Evolutionary conservation across 768 basidiomycete species (phyloP), one percentile per base, ranked within the genome.

Genomic region (Nidula microcarpa): DNA sequence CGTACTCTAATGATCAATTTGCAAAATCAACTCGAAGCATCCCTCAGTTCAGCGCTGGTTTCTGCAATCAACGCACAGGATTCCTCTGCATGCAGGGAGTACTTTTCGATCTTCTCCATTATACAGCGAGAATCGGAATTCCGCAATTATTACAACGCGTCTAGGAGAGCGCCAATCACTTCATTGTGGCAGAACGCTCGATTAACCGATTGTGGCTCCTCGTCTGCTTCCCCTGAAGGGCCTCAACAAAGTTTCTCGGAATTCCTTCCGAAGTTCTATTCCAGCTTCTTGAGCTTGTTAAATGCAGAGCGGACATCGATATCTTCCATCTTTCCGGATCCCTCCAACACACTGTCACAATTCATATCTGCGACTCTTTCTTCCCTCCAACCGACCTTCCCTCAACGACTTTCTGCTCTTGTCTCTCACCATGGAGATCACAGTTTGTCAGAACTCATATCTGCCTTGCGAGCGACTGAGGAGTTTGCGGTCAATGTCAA

Each of bases 111-210:
- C 48, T 99, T 98, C 67, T 82, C 81, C 52, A 83, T 89, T 60
- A 98, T 99, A 53, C 90, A 96, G 61, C 80, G 96, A 49, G 94
- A 94, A 67, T 78, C 84, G 2, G 97, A 98, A 66, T 99, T 96
- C 67, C 79, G 91, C 54, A 89, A 89, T 62, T 98, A 97, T 65
- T 99, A 98, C 73, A 91, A 93, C 68, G 91, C 91, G 10, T 87
- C 91, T 8, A 77, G 92, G 32, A 76, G 93, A 52, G 75, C 80
- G 11, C 60, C 74, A 13, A 67, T 96, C 11, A 74, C 91, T 41
- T 71, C 81, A 13, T 61, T 78, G 53, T 98, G 96, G 96, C 78
- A 83, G 58, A 72, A 72, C 30, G 80, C 80, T 1, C 63, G 65
- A 0, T 69, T 94, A 34, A 62, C 67, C 1, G 85, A 87, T 56